Percentiles rank a stretch among this genome's conserved stretches.
phyloP scores from a whole-genome alignment of 345 rosid genomes.

The Eutrema yunnanense region DNA sequence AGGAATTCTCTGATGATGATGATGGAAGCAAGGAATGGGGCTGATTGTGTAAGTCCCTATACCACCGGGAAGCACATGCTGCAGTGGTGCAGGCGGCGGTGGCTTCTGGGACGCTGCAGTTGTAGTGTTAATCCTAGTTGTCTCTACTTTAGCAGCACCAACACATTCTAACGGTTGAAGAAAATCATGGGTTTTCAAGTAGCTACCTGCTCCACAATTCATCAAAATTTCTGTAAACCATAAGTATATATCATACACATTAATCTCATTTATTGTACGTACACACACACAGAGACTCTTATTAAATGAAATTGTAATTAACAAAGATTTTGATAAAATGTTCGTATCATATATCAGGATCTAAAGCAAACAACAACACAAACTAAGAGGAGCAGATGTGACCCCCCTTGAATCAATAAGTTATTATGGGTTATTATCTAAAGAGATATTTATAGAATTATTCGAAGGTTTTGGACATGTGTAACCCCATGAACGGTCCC shows the following conservation, averaged over 20 bases:
- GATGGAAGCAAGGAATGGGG: conserved; percentile 58
- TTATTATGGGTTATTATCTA: too few relatives aligned
- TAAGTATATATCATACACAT: not conserved
- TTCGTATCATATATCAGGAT: not conserved
- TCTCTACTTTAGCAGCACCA: conserved; percentile 56
- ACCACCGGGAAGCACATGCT: conserved; percentile 84
- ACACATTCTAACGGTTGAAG: conserved; percentile 56
- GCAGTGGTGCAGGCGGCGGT: conserved; percentile 42
- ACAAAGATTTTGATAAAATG: not conserved
- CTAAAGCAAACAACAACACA: not conserved
- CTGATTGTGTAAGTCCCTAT: conserved; percentile 86
- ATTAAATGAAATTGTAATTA: not conserved
- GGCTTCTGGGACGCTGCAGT: conserved; percentile 47
- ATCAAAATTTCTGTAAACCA: not conserved
- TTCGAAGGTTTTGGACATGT: not conserved
- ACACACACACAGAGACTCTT: not conserved
- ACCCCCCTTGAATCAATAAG: not conserved
- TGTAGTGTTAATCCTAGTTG: conserved; percentile 29
- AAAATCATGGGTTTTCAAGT: conserved; percentile 80
- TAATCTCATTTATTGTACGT: not conserved
- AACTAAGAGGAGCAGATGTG: not conserved
- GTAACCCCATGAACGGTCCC: conserved; percentile 16
- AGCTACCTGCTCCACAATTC: conserved; percentile 36
- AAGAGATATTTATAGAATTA: not conserved
- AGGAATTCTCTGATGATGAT: conserved; percentile 39